Evolutionary conservation across 345 rosid species (phyloP).

Genomic region (Stellera chamaejasme): DNA sequence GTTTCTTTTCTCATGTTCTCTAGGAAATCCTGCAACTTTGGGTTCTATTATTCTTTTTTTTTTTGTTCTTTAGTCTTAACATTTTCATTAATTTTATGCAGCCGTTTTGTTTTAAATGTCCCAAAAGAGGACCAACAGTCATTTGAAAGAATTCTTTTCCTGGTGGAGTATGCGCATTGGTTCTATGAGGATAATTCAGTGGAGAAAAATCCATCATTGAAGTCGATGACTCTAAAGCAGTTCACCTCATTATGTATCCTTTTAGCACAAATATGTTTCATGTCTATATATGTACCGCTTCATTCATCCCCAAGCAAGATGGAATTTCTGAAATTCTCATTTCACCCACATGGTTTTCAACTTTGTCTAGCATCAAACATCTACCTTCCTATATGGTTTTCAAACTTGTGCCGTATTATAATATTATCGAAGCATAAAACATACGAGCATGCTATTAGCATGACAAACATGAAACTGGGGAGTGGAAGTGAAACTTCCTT

Average conservation of each 20-base stretch:
- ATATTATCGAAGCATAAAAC: too few relatives aligned
- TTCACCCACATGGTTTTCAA: too few relatives aligned
- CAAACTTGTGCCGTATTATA: too few relatives aligned
- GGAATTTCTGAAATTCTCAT: too few relatives aligned
- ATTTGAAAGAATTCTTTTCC: slow-evolving; percentile 90
- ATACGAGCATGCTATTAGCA: too few relatives aligned
- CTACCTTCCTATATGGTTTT: too few relatives aligned
- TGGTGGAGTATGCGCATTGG: slow-evolving; percentile 98
- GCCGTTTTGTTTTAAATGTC: slow-evolving; percentile 95
- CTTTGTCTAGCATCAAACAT: too few relatives aligned
- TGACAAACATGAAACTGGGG: too few relatives aligned
- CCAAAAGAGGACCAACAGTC: slow-evolving; percentile 98
- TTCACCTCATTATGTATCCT: slow-evolving; percentile 92
- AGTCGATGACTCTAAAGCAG: slow-evolving; percentile 83
- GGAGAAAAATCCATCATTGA: slow-evolving; percentile 81
- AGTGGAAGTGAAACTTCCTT: too few relatives aligned
- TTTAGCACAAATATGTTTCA: slow-evolving; percentile 4
- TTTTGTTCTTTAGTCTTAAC: not conserved
- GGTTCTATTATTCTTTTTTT: slow-evolving; percentile 6
- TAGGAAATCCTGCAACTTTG: too few relatives aligned
- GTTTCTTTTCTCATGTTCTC: not conserved
- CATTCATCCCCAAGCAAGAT: too few relatives aligned
- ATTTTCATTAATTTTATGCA: slow-evolving; percentile 22
- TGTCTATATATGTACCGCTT: slow-evolving; percentile 1
- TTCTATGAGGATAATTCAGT: slow-evolving; percentile 94